Base-by-base conservation (phyloP, 2,329 filamentous ascomycete genomes). In the Cladosporium phlei region DNA sequence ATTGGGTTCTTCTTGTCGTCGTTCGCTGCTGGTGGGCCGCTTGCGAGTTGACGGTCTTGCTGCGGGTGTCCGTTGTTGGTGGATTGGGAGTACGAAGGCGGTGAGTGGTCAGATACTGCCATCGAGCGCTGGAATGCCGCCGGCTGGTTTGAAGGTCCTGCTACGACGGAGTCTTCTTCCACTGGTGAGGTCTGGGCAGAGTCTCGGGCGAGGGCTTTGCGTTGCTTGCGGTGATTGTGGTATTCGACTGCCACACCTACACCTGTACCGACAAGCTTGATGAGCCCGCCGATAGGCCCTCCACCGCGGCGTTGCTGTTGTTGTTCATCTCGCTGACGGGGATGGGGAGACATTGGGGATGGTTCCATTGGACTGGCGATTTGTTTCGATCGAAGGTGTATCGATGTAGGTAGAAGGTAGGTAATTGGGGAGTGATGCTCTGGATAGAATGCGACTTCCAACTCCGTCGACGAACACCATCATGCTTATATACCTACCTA, bases 241-340 rank as follows among this genome's bases (percentile, higher is more conserved):
- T 61, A 59, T 42, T 64, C 59, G 2, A 55, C 50, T 12, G 53
- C 60, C 14, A 59, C 50, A 10, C 58, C 59, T 12, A 63, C 50
- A 20, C 59, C 58, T 11, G 49, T 47, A 19, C 59, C 56, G 9
- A 62, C 40, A 19, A 48, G 33, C 20, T 48, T 45, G 7, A 55
- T 49, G 11, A 53, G 17, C 3, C 30, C 44, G 21, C 44, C 37
- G 9, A 47, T 47, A 3, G 34, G 44, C 12, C 44, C 42, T 35
- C 33, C 33, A 16, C 20, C 11, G 17, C 40, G 42, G 8, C 32
- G 32, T 27, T 34, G 40, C 14, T 30, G 42, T 14, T 37, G 34
- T 12, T 25, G 22, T 21, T 45, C 32, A 6, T 14, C n/a, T n/a
- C n/a, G n/a, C n/a, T n/a, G n/a, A n/a, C n/a, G n/a, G n/a, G n/a